Base-by-base conservation (phyloP, 1,139 yeast species). In the Taiozyma onychis region DNA sequence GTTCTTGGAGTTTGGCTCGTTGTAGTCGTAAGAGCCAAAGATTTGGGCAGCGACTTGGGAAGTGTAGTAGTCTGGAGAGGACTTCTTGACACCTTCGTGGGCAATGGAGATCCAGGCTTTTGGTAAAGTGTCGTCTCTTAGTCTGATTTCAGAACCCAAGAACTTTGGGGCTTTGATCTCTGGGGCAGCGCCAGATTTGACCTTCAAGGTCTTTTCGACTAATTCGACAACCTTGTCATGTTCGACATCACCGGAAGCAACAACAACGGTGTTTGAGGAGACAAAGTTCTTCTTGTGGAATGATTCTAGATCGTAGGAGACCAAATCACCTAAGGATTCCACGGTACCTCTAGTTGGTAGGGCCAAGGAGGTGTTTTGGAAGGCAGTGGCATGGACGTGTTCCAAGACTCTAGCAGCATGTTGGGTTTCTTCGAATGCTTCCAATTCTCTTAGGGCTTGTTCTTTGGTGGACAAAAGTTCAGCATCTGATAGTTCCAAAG, bases 101-200 rank as follows among this genome's bases (percentile, higher is more conserved):
- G 88, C 89, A 61, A 87, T 75, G 52, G 90, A 72, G 61, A 85
- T 75, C 76, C 85, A 84, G 53, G 93, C 93, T 69, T 81, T 80
- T 67, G 91, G 88, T 68, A 84, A 68, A 60, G 90, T 86, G 71
- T 87, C 95, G 66, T 87, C 95, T 81, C 95, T 85, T 76, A 85
- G 74, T 78, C 90, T 83, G 59, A 85, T 83, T 70, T 87, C 95
- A 49, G 93, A 85, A 66, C 95, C 95, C 69, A 86, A 77, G 79
- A 85, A 86, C 58, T 61, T 59, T 53, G 65, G 57, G 53, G 80
- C 75, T 57, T 73, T 72, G 51, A 67, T 66, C 44, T 74, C 73
- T 59, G 85, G 83, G 66, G 79, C 81, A 53, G 74, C 69, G 55
- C 87, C 88, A 50, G 75, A 68, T 51, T 76, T 66, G 51, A 85